Conservation (phyloP, 176 grass and related monocot genomes). For the Oryza coarctata region DNA sequence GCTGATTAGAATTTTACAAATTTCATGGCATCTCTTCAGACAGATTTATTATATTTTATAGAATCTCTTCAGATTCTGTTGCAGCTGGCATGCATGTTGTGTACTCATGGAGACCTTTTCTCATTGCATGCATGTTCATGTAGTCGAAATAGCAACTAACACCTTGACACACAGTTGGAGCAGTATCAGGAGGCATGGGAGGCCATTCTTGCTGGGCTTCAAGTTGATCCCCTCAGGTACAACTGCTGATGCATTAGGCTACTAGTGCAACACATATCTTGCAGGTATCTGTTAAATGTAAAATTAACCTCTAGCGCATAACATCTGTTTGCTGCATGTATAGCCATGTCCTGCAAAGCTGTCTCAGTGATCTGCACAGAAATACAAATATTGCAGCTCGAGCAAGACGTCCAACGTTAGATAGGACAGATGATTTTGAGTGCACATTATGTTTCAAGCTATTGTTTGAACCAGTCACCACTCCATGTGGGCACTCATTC, state of each 20-base stretch:
- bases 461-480: conserved; percentile 97
- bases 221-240: conserved; percentile 93
- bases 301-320: conserved; percentile 18
- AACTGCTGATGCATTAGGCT: conserved; percentile 32
- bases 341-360: conserved; percentile 71
- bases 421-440: conserved; percentile 86
- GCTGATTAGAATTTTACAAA: background rate
- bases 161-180: conserved; percentile 63
- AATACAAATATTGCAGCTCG: conserved; percentile 56
- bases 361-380: conserved; percentile 68
- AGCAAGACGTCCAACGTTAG: conserved; percentile 53
- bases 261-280: conserved; percentile 29
- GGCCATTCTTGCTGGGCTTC: conserved; percentile 79
- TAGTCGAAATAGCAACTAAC: conserved; percentile 17
- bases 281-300: conserved; percentile 13
- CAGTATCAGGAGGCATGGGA: conserved; percentile 73
- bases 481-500: conserved; percentile 99
- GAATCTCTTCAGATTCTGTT: background rate
- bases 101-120: background rate
- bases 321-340: conserved; percentile 38
- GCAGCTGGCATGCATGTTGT: background rate
- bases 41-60: background rate
- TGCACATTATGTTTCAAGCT: conserved; percentile 95
- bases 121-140: background rate
- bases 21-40: background rate